Conservation (phyloP, 2,329 filamentous ascomycete genomes). For the Aureobasidium leucospermi region DNA sequence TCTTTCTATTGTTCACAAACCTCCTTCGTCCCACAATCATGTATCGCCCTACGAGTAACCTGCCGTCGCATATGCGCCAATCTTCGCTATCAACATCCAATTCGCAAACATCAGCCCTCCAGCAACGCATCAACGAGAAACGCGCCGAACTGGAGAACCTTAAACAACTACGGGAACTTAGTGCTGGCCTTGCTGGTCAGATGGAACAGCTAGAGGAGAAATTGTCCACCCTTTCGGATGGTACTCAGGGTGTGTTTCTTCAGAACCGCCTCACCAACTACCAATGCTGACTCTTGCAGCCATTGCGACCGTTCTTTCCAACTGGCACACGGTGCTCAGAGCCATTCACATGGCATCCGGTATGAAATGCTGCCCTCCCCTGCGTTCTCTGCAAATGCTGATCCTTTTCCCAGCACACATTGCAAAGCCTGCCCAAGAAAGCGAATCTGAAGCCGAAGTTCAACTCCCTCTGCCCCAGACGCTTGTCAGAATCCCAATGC, state of each 20-base stretch:
- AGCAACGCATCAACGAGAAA: conserved; percentile 77
- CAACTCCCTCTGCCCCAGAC: conserved; percentile 64
- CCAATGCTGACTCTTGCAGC: conserved; percentile 39
- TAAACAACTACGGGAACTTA: conserved; percentile 69
- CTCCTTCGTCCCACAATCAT: conserved; percentile 24
- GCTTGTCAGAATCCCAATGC: conserved; percentile 75
- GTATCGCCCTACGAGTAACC: conserved; percentile 29
- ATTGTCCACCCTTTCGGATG: conserved; percentile 67
- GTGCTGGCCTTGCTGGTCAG: conserved; percentile 68
- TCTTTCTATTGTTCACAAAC: too few relatives aligned
- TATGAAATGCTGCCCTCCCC: conserved; percentile 32
- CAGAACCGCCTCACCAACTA: not conserved
- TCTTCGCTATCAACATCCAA: conserved; percentile 42
- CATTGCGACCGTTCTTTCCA: conserved; percentile 75
- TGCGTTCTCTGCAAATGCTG: not conserved
- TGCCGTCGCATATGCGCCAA: conserved; percentile 62
- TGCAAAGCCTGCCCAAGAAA: conserved; percentile 40
- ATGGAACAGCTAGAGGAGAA: conserved; percentile 79
- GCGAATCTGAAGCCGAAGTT: conserved; percentile 36
- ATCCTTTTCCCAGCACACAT: conserved; percentile 54
- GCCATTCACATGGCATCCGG: conserved; percentile 82
- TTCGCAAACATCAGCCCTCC: conserved; percentile 62
- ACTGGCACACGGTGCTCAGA: conserved; percentile 80
- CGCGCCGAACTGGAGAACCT: conserved; percentile 74
- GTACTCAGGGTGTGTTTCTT: conserved; percentile 60